A percentile compares a stretch with the other conserved stretches of the same genome.
Evolutionary conservation across 768 basidiomycete genomes (phyloP).

Genomic region (Agrocybe pediades): DNA sequence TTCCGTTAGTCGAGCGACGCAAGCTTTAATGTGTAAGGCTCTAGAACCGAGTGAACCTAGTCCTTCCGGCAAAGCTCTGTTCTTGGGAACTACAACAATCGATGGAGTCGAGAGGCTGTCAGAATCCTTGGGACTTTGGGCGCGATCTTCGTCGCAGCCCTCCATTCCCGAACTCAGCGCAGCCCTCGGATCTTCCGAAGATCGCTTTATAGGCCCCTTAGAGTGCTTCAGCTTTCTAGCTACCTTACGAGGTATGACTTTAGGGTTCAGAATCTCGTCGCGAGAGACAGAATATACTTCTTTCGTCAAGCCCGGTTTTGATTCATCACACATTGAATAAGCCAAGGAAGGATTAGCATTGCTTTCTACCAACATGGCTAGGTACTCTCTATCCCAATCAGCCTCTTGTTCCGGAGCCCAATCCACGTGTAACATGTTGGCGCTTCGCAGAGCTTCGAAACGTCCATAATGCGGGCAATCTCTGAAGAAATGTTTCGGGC

Average conservation of each 20-base stretch:
- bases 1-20: too few species aligned
- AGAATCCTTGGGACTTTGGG: neutral
- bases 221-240: neutral
- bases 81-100: too few species aligned
- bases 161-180: too few species aligned
- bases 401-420: neutral
- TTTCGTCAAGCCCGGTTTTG: too few species aligned
- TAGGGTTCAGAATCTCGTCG: too few species aligned
- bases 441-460: slow-evolving; percentile 4
- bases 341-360: slow-evolving; percentile 3
- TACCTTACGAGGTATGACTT: too few species aligned
- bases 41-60: too few species aligned
- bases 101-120: neutral
- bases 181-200: neutral
- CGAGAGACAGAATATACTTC: too few species aligned
- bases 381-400: slow-evolving; percentile 6
- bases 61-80: neutral
- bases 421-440: slow-evolving; percentile 13
- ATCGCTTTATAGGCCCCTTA: neutral
- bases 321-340: neutral
- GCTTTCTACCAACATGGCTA: slow-evolving; percentile 17
- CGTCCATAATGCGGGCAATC: slow-evolving; percentile 17
- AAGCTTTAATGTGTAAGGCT: too few species aligned
- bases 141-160: neutral
- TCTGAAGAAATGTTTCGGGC: slow-evolving; percentile 10